Percentiles rank a stretch among this genome's conserved stretches.
Evolutionary conservation across 495 filamentous ascomycete species (phyloP).

Genomic region (Penicillium subrubescens): DNA sequence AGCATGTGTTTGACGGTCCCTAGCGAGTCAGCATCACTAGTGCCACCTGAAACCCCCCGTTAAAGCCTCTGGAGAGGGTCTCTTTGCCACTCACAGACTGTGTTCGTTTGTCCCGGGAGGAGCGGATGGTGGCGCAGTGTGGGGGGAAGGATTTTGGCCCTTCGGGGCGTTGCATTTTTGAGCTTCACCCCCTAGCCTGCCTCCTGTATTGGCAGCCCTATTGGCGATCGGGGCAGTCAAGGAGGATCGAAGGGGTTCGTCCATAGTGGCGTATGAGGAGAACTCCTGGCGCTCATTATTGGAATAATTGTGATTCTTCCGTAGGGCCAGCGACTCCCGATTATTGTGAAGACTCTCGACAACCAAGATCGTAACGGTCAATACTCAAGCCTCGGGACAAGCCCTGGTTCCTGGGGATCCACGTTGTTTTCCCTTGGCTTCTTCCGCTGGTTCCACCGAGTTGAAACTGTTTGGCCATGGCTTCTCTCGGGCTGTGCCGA

Average conservation of each 20-base stretch:
- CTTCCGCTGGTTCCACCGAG: conserved; percentile 12
- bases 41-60: conserved; percentile 8
- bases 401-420: conserved; percentile 8
- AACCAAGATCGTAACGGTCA: not conserved
- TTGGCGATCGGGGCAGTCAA: conserved; percentile 8
- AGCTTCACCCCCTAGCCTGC: not conserved
- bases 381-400: not conserved
- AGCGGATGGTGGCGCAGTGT: conserved; percentile 3
- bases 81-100: not conserved
- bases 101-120: conserved; percentile 3
- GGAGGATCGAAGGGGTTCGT: not conserved
- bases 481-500: not conserved
- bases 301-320: not conserved
- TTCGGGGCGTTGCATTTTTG: conserved; percentile 9
- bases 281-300: not conserved
- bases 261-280: not conserved
- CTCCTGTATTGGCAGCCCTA: conserved; percentile 1
- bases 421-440: conserved; percentile 10
- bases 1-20: not conserved
- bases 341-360: not conserved
- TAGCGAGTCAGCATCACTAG: not conserved
- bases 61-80: not conserved
- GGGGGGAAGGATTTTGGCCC: not conserved
- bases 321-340: no score
- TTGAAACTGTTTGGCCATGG: not conserved